These are phyloP conservation scores for Dioszegia crocea DNA, from an alignment of 768 basidiomycete species.

Conservation along the genomic window DNA sequence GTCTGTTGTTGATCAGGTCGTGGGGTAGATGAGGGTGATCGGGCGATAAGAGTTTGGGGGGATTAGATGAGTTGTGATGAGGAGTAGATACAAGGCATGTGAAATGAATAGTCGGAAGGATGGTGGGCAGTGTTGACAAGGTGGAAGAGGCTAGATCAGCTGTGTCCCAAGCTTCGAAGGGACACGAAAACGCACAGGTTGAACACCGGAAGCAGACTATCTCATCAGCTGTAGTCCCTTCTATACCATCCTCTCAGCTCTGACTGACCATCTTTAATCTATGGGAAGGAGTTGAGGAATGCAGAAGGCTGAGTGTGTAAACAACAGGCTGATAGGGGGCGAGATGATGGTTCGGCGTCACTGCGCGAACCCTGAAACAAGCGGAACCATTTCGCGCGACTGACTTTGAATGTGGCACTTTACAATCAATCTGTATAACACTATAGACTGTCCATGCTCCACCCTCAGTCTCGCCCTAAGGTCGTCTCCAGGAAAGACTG, in stretches of 20 bases:
- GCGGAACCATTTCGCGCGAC: constrained; percentile 10
- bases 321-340: no score
- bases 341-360: not conserved
- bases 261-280: constrained; percentile 15
- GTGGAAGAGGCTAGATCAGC: constrained; percentile 11
- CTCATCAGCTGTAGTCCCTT: constrained; percentile 5
- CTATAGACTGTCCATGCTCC: not conserved
- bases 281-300: no score
- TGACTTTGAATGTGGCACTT: constrained; percentile 13
- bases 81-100: no score
- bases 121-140: not conserved
- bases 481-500: constrained; percentile 28
- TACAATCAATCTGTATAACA: not conserved
- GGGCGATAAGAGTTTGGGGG: no score
- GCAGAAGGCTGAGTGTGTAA: no score
- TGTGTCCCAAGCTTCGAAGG: not conserved
- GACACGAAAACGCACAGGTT: constrained; percentile 26
- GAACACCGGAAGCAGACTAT: constrained; percentile 46
- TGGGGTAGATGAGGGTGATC: no score
- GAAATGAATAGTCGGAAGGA: not conserved
- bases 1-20: constrained; percentile 49
- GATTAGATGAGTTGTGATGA: no score
- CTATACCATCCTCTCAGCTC: not conserved
- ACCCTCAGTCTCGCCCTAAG: constrained; percentile 13
- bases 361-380: constrained; percentile 5